Conservation (phyloP, 805 yeast species). For the Kazachstania martiniae region DNA sequence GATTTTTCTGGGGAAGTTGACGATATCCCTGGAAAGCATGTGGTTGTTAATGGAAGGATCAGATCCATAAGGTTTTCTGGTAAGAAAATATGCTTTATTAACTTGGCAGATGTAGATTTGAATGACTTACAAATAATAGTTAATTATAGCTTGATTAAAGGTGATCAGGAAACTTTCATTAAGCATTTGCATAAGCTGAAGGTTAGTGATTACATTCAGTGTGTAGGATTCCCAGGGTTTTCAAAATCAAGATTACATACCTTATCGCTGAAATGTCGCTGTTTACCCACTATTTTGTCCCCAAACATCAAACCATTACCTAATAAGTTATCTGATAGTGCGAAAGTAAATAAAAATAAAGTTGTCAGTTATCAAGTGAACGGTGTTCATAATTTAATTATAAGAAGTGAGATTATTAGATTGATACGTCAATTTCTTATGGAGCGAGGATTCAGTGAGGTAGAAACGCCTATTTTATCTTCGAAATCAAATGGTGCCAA, state of each 20-base stretch:
- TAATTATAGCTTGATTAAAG: slow-evolving; percentile 6
- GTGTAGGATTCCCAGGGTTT: slow-evolving; percentile 59
- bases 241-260: slow-evolving; percentile 60
- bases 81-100: slow-evolving; percentile 26
- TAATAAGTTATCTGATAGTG: slow-evolving; percentile 42
- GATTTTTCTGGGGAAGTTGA: slow-evolving; percentile 2
- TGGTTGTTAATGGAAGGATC: slow-evolving; percentile 15
- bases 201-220: slow-evolving; percentile 62
- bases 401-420: slow-evolving; percentile 46
- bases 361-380: slow-evolving; percentile 67
- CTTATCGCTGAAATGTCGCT: slow-evolving; percentile 50
- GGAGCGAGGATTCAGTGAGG: slow-evolving; percentile 69
- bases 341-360: slow-evolving; percentile 52
- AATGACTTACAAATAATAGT: slow-evolving; percentile 18
- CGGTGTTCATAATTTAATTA: slow-evolving; percentile 33
- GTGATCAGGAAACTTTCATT: slow-evolving; percentile 3
- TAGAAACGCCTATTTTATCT: slow-evolving; percentile 78
- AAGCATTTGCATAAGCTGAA: slow-evolving; percentile 29
- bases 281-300: slow-evolving; percentile 43
- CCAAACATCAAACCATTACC: slow-evolving; percentile 70
- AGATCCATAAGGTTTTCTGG: slow-evolving; percentile 23
- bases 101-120: slow-evolving; percentile 9
- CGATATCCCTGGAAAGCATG: neutral
- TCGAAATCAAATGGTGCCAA: slow-evolving; percentile 77
- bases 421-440: slow-evolving; percentile 50